phyloP scores from a whole-genome alignment of 2,329 filamentous ascomycete genomes.

The Hypoxylon sp. region DNA sequence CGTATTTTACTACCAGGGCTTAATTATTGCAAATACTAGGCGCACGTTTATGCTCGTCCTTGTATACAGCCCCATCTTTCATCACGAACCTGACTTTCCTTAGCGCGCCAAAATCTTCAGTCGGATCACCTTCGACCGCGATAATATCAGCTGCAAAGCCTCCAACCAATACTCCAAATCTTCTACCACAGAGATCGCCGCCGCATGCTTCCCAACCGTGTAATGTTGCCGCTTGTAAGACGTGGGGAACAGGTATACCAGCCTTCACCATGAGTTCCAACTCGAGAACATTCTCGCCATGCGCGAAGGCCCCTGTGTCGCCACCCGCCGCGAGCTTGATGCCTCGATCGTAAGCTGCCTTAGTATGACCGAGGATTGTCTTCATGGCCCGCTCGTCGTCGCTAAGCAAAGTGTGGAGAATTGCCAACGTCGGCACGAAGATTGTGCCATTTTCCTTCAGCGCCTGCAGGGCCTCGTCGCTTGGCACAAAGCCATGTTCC shows the following conservation, averaged over 20 bases:
- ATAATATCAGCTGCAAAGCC: conserved; percentile 68
- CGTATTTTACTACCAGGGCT: not conserved
- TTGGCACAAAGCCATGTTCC: conserved; percentile 62
- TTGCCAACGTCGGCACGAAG: conserved; percentile 68
- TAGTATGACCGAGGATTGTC: conserved; percentile 58
- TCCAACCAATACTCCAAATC: conserved; percentile 67
- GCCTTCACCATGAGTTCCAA: conserved; percentile 68
- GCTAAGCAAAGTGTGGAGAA: conserved; percentile 56
- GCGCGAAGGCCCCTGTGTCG: conserved; percentile 68
- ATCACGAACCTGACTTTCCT: conserved; percentile 69
- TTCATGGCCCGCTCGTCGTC: conserved; percentile 50
- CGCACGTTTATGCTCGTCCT: conserved; percentile 45
- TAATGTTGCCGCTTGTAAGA: conserved; percentile 65
- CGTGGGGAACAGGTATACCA: conserved; percentile 65
- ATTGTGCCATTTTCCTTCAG: conserved; percentile 64
- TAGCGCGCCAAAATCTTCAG: conserved; percentile 59
- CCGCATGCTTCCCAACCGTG: conserved; percentile 71
- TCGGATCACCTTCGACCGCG: conserved; percentile 63
- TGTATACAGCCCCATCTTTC: conserved; percentile 70
- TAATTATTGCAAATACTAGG: not conserved
- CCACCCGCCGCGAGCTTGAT: conserved; percentile 67
- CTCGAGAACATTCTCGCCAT: conserved; percentile 68
- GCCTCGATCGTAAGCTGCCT: conserved; percentile 62
- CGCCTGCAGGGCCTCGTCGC: conserved; percentile 59
- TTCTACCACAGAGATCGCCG: conserved; percentile 64